phyloP scores from a whole-genome alignment of 2,329 filamentous ascomycete genomes.

The Trichoderma sp. region DNA sequence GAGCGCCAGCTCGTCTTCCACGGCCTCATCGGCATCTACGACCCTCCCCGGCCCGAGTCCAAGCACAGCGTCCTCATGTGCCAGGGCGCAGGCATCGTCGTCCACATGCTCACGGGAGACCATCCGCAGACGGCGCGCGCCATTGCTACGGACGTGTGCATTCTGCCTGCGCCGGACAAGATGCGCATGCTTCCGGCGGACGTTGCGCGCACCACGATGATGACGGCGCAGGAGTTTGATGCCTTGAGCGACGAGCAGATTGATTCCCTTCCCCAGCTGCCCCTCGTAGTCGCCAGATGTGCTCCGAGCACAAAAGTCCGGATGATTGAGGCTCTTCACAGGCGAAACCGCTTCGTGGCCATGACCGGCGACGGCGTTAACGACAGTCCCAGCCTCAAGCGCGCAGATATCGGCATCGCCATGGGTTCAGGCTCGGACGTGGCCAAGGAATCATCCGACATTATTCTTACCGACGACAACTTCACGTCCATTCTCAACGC shows the following conservation, averaged over 20 bases:
- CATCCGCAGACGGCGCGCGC: constrained; percentile 63
- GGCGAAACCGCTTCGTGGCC: constrained; percentile 62
- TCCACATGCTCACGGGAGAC: constrained; percentile 68
- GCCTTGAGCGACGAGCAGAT: constrained; percentile 63
- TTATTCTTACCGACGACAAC: constrained; percentile 71
- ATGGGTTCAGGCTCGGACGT: constrained; percentile 72
- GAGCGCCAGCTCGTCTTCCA: constrained; percentile 63
- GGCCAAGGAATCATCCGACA: constrained; percentile 66
- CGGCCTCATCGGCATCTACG: constrained; percentile 68
- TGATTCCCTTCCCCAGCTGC: constrained; percentile 62
- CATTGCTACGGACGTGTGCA: constrained; percentile 63
- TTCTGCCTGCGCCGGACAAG: constrained; percentile 54
- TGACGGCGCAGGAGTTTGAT: constrained; percentile 66
- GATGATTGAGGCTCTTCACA: constrained; percentile 74
- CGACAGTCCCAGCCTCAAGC: constrained; percentile 67
- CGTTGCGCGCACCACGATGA: constrained; percentile 59
- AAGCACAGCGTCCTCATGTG: constrained; percentile 55
- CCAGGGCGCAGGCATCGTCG: constrained; percentile 60
- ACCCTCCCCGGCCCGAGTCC: constrained; percentile 67
- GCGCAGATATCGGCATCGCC: constrained; percentile 69
- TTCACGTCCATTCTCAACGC: constrained; percentile 51
- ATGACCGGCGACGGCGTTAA: constrained; percentile 76
- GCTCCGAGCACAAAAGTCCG: constrained; percentile 71
- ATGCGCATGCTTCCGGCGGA: constrained; percentile 49
- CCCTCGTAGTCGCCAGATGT: constrained; percentile 70